Conservation (phyloP, 208 protist species). For the Herpetomonas tarakana region DNA sequence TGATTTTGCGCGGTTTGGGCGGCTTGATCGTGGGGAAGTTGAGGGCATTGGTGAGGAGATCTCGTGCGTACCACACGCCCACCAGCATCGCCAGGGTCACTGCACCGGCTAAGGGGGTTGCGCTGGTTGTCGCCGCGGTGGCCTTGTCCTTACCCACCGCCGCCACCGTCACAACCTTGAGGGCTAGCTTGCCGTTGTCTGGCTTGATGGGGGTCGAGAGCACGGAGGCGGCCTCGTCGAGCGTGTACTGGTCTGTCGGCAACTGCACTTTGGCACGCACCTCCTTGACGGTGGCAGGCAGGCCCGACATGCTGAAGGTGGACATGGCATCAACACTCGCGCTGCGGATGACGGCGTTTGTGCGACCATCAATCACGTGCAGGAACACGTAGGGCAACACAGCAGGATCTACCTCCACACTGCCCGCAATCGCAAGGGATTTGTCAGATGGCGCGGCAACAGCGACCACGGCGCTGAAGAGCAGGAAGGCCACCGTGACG, state of each 20-base stretch:
- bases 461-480: conserved; percentile 1
- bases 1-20: conserved; percentile 40
- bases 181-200: conserved; percentile 5
- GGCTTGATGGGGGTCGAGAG: conserved; percentile 24
- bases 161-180: conserved; percentile 33
- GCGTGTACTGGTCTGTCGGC: conserved; percentile 29
- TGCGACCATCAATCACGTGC: conserved; percentile 50
- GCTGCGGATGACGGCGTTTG: conserved; percentile 51
- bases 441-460: not conserved
- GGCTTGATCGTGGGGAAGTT: conserved; percentile 32
- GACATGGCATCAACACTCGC: conserved; percentile 44
- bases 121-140: not conserved
- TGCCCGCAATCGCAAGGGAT: conserved; percentile 38
- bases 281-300: conserved; percentile 28
- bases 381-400: conserved; percentile 53
- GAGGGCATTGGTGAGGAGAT: conserved; percentile 28
- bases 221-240: conserved; percentile 33
- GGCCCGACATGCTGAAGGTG: conserved; percentile 60
- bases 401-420: conserved; percentile 35
- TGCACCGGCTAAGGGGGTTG: conserved; percentile 21
- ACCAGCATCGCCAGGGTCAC: conserved; percentile 24
- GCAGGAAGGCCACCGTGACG: conserved; percentile 12
- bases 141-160: conserved; percentile 15
- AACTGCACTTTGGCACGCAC: conserved; percentile 48
- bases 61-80: conserved; percentile 26